Evolutionary conservation across 768 basidiomycete species (phyloP), one percentile per base, ranked within the genome.

Genomic region (Atractiella rhizophila): DNA sequence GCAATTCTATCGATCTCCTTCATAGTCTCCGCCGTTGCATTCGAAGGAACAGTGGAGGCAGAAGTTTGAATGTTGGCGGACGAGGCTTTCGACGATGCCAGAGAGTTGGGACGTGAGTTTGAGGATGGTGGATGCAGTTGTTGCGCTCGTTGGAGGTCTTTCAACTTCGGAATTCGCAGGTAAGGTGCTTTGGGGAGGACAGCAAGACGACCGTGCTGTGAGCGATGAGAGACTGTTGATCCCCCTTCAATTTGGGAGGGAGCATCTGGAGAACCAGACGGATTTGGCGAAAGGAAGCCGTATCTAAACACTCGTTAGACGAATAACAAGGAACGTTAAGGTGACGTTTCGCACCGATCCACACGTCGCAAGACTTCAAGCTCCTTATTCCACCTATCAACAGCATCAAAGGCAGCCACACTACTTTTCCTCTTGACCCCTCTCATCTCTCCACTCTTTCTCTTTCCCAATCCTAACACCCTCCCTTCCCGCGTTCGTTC

Each of bases 241-340:
- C n/a, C n/a, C n/a, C n/a, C n/a, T n/a, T n/a, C n/a, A n/a, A n/a
- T n/a, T n/a, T n/a, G n/a, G n/a, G n/a, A n/a, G n/a, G n/a, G n/a
- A n/a, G n/a, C n/a, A n/a, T n/a, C n/a, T n/a, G n/a, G n/a, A n/a
- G n/a, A n/a, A n/a, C n/a, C 56, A 15, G 57, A 76, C 21, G 57
- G 74, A 1, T 74, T 68, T 4, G 71, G 61, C 5, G 69, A 60
- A 59, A 81, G 81, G 66, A 96, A 96, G 23, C 88, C 88, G 58
- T 94, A 96, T 47, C 86, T 91, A 41, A 18, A 20, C 8, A 13
- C 10, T 13, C 10, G 7, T 4, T 5, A 8, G 2, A 4, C 10
- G 12, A 12, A 32, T 34, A 19, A 23, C 7, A 23, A 30, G 35
- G 15, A 12, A 35, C 4, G 3, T 4, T 15, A 18, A 28, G 24